Evolutionary conservation across 202 grass and related monocot genomes (phyloP).

Genomic region (Eragrostis tef): DNA sequence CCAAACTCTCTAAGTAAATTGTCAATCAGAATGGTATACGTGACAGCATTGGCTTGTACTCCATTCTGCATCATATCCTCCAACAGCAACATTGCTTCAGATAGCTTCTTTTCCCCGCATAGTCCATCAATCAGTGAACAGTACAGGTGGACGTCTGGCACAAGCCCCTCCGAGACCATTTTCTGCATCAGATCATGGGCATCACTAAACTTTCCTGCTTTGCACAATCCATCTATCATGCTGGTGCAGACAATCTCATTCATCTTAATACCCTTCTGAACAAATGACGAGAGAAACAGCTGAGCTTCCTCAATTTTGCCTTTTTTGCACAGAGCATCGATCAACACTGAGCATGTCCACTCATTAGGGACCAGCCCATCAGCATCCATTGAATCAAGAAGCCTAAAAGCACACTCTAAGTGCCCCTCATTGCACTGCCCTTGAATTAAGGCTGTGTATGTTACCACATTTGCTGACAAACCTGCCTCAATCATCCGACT

Average conservation of each 20-base stretch:
- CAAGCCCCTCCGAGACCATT: slow-evolving; percentile 57
- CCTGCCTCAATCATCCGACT: slow-evolving; percentile 67
- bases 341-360: slow-evolving; percentile 86
- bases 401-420: slow-evolving; percentile 63
- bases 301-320: slow-evolving; percentile 71
- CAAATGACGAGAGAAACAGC: slow-evolving; percentile 64
- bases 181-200: slow-evolving; percentile 60
- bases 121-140: slow-evolving; percentile 78
- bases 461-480: slow-evolving; percentile 67
- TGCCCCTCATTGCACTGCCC: slow-evolving; percentile 72
- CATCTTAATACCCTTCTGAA: slow-evolving; percentile 59
- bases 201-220: slow-evolving; percentile 55
- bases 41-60: slow-evolving; percentile 58
- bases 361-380: slow-evolving; percentile 65
- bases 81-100: slow-evolving; percentile 60
- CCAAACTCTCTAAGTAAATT: slow-evolving; percentile 58
- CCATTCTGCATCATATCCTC: slow-evolving; percentile 76
- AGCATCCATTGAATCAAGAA: slow-evolving; percentile 69
- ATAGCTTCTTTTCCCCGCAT: slow-evolving; percentile 73
- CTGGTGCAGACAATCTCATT: slow-evolving; percentile 70
- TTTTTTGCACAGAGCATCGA: slow-evolving; percentile 73
- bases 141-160: slow-evolving; percentile 67
- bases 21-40: slow-evolving; percentile 90
- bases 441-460: slow-evolving; percentile 83
- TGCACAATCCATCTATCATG: slow-evolving; percentile 77